Evolutionary conservation across 1,284 basidiomycete species (phyloP), one percentile per base, ranked within the genome.

Genomic region (Veloboletus limbatus): DNA sequence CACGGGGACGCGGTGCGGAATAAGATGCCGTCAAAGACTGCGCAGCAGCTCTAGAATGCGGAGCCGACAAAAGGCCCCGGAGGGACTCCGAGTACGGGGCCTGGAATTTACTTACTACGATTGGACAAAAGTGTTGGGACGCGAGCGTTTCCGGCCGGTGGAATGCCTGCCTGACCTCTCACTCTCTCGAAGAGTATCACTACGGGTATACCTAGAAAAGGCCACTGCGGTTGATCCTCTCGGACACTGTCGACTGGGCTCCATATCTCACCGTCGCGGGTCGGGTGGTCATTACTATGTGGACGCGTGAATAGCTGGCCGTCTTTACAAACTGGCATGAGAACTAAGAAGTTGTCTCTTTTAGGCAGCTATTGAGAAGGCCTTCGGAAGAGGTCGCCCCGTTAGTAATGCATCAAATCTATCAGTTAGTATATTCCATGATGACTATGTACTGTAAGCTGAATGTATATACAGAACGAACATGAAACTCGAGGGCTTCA

Each of bases 281-380:
- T 60, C 36, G 69, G 67, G 3, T 74, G 68, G 71, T 68, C 63
- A 7, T 43, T 69, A 17, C 47, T 73, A 13, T 73, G 69, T 8
- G 66, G 68, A 3, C 62, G 62, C 31, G 63, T 58, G 6, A 62
- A 57, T n/a, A n/a, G 49, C 69, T 0, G 58, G 68, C 14, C 62
- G 67, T 3, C 57, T 75, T 34, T 58, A 60, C 34, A 66, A 56
- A 22, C 54, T 74, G 6, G 71, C 72, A 22, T 73, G 73, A 71
- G 62, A 66, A 31, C 66, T 11, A 58, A 54, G 34, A 68, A 64
- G 40, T 37, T 55, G 16, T 47, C 66, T 1, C 48, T 72, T 34
- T 30, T 70, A 36, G 66, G 70, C 4, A 63, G 59, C 68, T 36
- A 48, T 73, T 14, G 66, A 72, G 11, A 53, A 57, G 8, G 68